These are phyloP conservation scores for Mycena vitilis DNA, from an alignment of 768 basidiomycete genomes.

Conservation along the genomic window DNA sequence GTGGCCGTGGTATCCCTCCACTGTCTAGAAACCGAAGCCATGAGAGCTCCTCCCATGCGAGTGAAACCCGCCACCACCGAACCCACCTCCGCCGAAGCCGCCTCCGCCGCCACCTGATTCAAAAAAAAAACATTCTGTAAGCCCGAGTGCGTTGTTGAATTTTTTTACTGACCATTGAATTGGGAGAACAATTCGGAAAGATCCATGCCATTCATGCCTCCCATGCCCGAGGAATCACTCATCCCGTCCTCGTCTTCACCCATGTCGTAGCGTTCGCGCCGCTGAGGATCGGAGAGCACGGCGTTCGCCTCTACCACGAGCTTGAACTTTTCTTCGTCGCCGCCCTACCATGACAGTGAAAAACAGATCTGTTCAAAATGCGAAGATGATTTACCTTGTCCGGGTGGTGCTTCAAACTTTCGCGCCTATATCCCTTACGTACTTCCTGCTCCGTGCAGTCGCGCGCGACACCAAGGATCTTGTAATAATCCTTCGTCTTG, in stretches of 20 bases:
- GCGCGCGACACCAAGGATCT: conserved; percentile 73
- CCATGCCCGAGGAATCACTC: conserved; percentile 58
- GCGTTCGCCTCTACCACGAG: conserved; percentile 85
- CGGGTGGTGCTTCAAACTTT: conserved; percentile 87
- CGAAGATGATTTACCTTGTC: conserved; percentile 69
- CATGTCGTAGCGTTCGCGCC: conserved; percentile 81
- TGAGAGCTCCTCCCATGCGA: conserved; percentile 24
- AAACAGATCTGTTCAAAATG: conserved; percentile 24
- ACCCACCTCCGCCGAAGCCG: conserved; percentile 30
- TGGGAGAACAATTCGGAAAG: conserved; percentile 74
- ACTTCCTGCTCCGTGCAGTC: conserved; percentile 79
- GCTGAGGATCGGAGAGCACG: conserved; percentile 81
- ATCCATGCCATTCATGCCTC: conserved; percentile 62
- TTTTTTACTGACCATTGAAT: too few species aligned
- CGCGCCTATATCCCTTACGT: conserved; percentile 91
- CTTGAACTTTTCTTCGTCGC: conserved; percentile 97
- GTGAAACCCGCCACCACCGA: conserved; percentile 13
- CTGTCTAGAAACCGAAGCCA: conserved; percentile 22
- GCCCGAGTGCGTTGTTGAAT: too few species aligned
- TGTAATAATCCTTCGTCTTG: conserved; percentile 92
- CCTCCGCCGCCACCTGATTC: conserved; percentile 41
- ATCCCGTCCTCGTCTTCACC: conserved; percentile 86
- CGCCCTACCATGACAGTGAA: conserved; percentile 64
- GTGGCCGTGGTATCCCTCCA: not conserved
- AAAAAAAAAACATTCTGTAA: too few species aligned